Conservation (phyloP, 2,329 filamentous ascomycete genomes). For the Colletotrichum euphorbiae region DNA sequence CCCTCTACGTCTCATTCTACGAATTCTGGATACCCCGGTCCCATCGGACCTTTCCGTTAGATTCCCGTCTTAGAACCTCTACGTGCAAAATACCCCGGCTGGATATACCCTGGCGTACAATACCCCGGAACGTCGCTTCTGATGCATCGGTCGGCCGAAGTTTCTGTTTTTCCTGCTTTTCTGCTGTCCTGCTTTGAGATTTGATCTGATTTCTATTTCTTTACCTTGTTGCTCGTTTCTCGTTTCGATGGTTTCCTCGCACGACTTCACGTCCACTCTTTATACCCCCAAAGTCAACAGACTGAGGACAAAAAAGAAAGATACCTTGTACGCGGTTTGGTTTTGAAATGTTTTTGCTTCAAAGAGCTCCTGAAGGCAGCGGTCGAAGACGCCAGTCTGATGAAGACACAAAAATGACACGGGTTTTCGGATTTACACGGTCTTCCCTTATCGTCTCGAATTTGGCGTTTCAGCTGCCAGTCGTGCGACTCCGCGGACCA, state of each 20-base stretch:
- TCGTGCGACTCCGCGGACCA: background rate
- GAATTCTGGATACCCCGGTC: slow-evolving; percentile 95
- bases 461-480: slow-evolving; percentile 10
- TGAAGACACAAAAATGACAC: slow-evolving; percentile 32
- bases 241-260: slow-evolving; percentile 34
- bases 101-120: slow-evolving; percentile 75
- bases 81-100: slow-evolving; percentile 70
- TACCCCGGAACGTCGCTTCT: slow-evolving; percentile 60
- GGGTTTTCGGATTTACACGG: slow-evolving; percentile 21
- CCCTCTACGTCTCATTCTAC: slow-evolving; percentile 96
- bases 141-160: slow-evolving; percentile 61
- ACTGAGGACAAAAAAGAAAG: slow-evolving; percentile 40
- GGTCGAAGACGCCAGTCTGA: slow-evolving; percentile 16
- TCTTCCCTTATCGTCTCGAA: slow-evolving; percentile 11
- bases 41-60: slow-evolving; percentile 92
- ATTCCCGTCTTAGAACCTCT: slow-evolving; percentile 59
- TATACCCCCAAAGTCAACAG: slow-evolving; percentile 41
- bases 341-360: slow-evolving; percentile 24
- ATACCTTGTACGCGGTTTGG: slow-evolving; percentile 38
- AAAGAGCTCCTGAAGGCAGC: slow-evolving; percentile 18
- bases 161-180: slow-evolving; percentile 49
- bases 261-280: slow-evolving; percentile 42
- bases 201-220: slow-evolving; percentile 38
- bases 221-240: slow-evolving; percentile 41
- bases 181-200: slow-evolving; percentile 42